Conservation (phyloP, 306 rosid species). For the Erythrophleum fordii region DNA sequence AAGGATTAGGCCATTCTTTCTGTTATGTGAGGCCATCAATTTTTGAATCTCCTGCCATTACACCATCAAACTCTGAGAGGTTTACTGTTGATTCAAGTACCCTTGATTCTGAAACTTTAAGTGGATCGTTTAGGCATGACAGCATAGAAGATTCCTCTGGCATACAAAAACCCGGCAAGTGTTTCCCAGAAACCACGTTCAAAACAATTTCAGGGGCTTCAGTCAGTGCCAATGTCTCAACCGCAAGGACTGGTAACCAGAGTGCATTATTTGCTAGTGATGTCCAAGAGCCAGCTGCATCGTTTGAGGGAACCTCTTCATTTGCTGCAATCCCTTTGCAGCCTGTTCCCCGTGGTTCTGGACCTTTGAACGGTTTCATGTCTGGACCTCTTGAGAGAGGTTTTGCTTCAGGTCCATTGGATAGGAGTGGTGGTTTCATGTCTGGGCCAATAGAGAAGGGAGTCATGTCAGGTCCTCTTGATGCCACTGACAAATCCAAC, state of each 20-base stretch:
- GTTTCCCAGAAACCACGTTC: constrained; percentile 63
- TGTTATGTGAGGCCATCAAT: constrained; percentile 67
- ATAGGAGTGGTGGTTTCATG: constrained; percentile 65
- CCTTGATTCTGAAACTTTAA: constrained; percentile 69
- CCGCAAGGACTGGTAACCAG: constrained; percentile 67
- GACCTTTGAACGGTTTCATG: constrained; percentile 67
- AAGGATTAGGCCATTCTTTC: constrained; percentile 73
- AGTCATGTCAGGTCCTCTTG: constrained; percentile 77
- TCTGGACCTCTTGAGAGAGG: constrained; percentile 73
- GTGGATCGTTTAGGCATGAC: constrained; percentile 75
- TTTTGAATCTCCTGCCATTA: constrained; percentile 73
- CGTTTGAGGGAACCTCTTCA: constrained; percentile 69
- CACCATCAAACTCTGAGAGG: constrained; percentile 69
- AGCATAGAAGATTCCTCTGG: constrained; percentile 53
- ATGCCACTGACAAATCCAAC: constrained; percentile 61
- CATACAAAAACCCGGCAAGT: constrained; percentile 45
- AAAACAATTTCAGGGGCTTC: constrained; percentile 72
- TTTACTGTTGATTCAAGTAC: constrained; percentile 70
- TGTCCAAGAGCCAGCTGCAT: constrained; percentile 64
- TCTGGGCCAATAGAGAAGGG: constrained; percentile 76
- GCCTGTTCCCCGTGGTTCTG: constrained; percentile 74
- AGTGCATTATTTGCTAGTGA: constrained; percentile 58
- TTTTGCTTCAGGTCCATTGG: constrained; percentile 66
- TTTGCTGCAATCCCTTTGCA: constrained; percentile 74
- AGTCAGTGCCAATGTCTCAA: constrained; percentile 72